Evolutionary conservation across 257 asterid species (phyloP), one percentile per base, ranked within the genome.

Genomic region (Jaltomata sinuosa): DNA sequence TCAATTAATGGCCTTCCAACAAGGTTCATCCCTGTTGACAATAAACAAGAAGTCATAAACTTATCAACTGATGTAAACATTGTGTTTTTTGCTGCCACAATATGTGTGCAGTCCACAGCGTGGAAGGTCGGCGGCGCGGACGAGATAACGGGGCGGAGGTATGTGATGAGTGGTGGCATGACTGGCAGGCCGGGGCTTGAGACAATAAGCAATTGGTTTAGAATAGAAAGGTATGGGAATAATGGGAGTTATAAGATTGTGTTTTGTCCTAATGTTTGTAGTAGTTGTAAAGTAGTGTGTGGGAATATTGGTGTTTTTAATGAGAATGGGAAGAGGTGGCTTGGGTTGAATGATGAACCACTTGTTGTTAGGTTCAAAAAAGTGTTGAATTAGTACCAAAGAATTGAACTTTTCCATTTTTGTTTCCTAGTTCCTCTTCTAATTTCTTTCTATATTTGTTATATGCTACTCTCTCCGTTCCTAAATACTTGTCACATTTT

Each of bases 181-280:
- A 38, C 86, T 34, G 93, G 93, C n/a, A 83, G 82, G 80, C 88
- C 91, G 9, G 91, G 92, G 45, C 59, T 57, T 71, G 90, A 87
- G 6, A 87, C 92, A 40, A 87, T 92, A 74, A 76, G 85, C 84
- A 90, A 83, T 21, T 91, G 93, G 96, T 92, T 92, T 84, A 90
- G 84, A 85, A 82, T 92, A 14, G 93, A 90, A 47, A 84, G 74
- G 78, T 15, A 83, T 69, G 90, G 87, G 38, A 59, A 47, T 81
- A 57, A 47, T 81, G 92, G 87, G 65, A 22, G 10, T 15, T 89
- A 86, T 27, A 93, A 85, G 88, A 88, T 93, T 52, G 89, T 91
- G 68, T 90, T 69, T 52, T 93, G 93, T 86, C 93, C 93, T 2
- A 87, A 89, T 32, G 89, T 88, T 82, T 92, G 93, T 55, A 42